Base-by-base conservation (phyloP, 2,329 filamentous ascomycete species). In the Exophiala xenobiotica region DNA sequence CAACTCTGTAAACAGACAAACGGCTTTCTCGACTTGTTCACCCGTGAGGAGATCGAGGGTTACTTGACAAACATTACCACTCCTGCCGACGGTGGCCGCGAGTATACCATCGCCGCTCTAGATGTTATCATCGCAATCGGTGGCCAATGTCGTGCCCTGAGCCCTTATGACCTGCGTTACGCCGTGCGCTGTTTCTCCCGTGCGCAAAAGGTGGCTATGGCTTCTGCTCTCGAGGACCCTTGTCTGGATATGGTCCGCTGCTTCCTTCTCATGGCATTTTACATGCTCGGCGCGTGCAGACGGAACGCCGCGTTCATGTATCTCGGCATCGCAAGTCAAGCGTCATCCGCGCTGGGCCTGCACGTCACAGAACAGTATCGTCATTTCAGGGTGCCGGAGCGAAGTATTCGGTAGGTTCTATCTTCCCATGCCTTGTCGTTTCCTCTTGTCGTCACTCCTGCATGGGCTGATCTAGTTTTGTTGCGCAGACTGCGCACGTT, bases 261-360 rank as follows among this genome's bases (percentile, higher is more conserved):
- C 0, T 83, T 81, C 54, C 63, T 81, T 0, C 67, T 82, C 12
- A 78, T 83, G 74, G 73, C 79, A 0, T 81, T 81, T 55, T 83
- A 81, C 57, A 78, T 82, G 74, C 70, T 81, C 2, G 79, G 78
- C 0, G 77, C 78, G 3, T 83, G 80, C 46, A 77, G 78, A 24
- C 70, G 80, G 6, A 83, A 83, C 49, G 73, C 80, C 0, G 81
- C 81, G 0, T 85, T 82, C 46, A 82, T 85, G 78, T 84, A 84
- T 49, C 64, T 85, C 2, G 81, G 81, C 0, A 75, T 84, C 6
- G 81, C 81, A 1, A 72, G 77, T 0, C 75, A 79, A 46, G 78
- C 80, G 0, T 80, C 81, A 0, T 75, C 78, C 3, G 78, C 79
- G 0, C 60, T 85, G 0, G 82, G 81, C 0, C 60, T 84, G 5